Evolutionary conservation across 345 rosid genomes (phyloP).

Genomic region (Trapa bicornis): DNA sequence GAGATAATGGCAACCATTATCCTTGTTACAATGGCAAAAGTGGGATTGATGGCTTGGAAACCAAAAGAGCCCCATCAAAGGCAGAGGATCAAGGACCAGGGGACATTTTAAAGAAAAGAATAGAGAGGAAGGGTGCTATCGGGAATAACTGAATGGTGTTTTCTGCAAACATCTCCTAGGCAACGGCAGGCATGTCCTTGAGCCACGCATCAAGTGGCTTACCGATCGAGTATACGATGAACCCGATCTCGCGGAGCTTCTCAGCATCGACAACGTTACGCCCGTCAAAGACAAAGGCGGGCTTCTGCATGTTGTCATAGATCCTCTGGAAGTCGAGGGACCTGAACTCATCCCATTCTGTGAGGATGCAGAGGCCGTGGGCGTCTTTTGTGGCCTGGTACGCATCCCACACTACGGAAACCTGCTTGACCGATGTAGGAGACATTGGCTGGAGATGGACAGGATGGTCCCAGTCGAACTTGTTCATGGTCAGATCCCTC

Average conservation of each 20-base stretch:
- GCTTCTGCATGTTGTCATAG: conserved; percentile 78
- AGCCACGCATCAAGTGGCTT: conserved; percentile 90
- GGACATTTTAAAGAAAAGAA: background rate
- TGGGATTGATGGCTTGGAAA: no score
- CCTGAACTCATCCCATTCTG: conserved; percentile 97
- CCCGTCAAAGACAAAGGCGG: conserved; percentile 82
- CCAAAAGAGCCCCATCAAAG: background rate
- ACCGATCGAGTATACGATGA: conserved; percentile 82
- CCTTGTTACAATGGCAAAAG: no score
- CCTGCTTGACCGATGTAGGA: conserved; percentile 73
- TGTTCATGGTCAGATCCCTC: conserved; percentile 82
- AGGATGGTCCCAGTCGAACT: conserved; percentile 94
- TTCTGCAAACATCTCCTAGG: conserved; percentile 17
- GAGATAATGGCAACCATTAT: no score
- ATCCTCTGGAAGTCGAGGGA: conserved; percentile 59
- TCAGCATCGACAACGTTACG: conserved; percentile 53
- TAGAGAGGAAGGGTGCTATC: background rate
- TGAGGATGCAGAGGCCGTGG: conserved; percentile 74
- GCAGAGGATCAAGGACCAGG: background rate
- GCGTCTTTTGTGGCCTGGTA: conserved; percentile 73
- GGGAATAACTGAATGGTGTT: background rate
- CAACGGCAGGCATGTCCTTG: conserved; percentile 93
- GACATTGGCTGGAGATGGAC: conserved; percentile 90
- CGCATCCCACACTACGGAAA: conserved; percentile 59
- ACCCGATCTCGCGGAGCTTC: conserved; percentile 71